Conservation (phyloP, 139 green algal species). For the Tetraselmis chui region DNA sequence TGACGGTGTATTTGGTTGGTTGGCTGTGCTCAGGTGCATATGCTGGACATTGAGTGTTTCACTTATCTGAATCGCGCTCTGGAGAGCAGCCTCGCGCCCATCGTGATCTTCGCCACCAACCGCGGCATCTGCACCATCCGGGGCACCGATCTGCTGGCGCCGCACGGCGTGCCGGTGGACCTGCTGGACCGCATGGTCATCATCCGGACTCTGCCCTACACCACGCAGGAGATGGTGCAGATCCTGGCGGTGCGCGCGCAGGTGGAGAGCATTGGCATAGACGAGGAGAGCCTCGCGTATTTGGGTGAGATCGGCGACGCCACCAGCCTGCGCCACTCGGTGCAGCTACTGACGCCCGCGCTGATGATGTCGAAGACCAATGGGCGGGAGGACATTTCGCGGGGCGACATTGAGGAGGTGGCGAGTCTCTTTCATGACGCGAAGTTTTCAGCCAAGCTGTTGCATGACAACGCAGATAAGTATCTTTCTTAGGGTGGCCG, state of each 20-base stretch:
- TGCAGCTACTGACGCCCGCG: constrained; percentile 89
- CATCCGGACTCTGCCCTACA: constrained; percentile 96
- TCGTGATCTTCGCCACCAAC: constrained; percentile 98
- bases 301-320: constrained; percentile 82
- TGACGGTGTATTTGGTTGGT: too few relatives aligned
- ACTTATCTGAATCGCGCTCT: constrained; percentile 95
- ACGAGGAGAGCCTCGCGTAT: constrained; percentile 78
- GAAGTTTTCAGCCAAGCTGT: constrained; percentile 80
- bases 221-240: constrained; percentile 76
- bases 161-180: constrained; percentile 94
- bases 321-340: constrained; percentile 69
- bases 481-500: constrained; percentile 63
- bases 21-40: too few relatives aligned
- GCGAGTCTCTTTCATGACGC: constrained; percentile 88
- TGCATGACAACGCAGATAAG: constrained; percentile 90
- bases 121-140: constrained; percentile 84
- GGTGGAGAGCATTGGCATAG: constrained; percentile 87
- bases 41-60: constrained; percentile 99
- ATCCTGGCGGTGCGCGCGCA: constrained; percentile 87
- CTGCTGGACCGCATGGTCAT: constrained; percentile 97
- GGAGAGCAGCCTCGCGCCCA: constrained; percentile 86
- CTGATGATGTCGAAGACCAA: constrained; percentile 68
- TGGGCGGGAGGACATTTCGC: constrained; percentile 51
- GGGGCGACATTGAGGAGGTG: constrained; percentile 73
- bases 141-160: constrained; percentile 77